Base-by-base conservation (phyloP, 768 basidiomycete genomes). In the Exsudoporus frostii region DNA sequence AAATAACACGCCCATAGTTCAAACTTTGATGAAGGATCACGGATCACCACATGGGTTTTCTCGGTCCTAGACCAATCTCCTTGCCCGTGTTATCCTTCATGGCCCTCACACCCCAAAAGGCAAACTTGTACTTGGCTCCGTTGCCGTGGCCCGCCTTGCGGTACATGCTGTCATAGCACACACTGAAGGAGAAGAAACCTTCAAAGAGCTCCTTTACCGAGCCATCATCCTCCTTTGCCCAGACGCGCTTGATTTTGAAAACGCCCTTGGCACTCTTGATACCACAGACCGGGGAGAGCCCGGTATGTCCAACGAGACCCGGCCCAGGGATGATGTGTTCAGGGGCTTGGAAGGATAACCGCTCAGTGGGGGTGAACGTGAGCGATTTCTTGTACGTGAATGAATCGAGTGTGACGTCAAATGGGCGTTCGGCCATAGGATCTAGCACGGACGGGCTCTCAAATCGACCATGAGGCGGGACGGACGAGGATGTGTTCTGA, bases 41-140 rank as follows among this genome's bases (percentile, higher is more conserved):
- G 5, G 14, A 17, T 45, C 27, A 59, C 52, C 48, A 52, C 40
- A 37, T 37, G 11, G 7, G 30, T 62, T 53, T 72, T 50, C 50
- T 69, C 27, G 36, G 64, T 19, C 65, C 70, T 22, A 72, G 47
- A 19, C 73, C 72, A 8, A 74, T 65, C 58, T 73, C 72, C 51
- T 62, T 62, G 2, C 72, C 73, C 24, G 54, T 54, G 17, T 65
- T 62, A 40, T 68, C 63, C 45, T 61, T 71, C 62, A 71, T 61
- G 2, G 71, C 73, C 30, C 73, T 60, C 15, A 75, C 68, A 29
- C 67, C 74, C 74, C 74, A 76, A 53, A 74, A 74, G 1, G 67
- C 63, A 40, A 68, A 65, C 25, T 59, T 64, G 47, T 57, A 53
- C 32, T 46, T 63, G 17, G 67, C 60, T 10, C 73, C 72, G 3